phyloP scores from a whole-genome alignment of 1,284 basidiomycete genomes.

The Coriolopsis trogii region DNA sequence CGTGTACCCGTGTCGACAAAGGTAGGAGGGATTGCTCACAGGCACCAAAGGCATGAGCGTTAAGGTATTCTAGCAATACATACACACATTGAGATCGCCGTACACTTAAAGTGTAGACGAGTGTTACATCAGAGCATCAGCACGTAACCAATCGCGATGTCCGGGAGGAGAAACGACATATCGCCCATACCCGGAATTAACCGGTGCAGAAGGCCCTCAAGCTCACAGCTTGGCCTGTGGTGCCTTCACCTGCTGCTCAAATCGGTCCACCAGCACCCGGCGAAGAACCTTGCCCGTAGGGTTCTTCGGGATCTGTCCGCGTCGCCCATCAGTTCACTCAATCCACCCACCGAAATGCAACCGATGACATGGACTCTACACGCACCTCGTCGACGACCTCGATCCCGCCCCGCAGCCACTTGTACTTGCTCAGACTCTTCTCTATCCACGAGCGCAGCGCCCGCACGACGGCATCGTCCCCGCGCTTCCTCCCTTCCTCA shows the following conservation, averaged over 20 bases:
- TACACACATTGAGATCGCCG: too few relatives aligned
- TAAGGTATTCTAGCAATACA: too few relatives aligned
- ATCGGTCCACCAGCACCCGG: slow-evolving; percentile 56
- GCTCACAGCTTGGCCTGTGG: slow-evolving; percentile 20
- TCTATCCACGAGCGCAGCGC: slow-evolving; percentile 62
- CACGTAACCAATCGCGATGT: too few relatives aligned
- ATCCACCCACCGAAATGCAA: too few relatives aligned
- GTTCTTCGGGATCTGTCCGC: slow-evolving; percentile 66
- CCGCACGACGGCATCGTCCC: slow-evolving; percentile 44
- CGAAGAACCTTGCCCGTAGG: slow-evolving; percentile 71
- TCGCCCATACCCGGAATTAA: too few relatives aligned
- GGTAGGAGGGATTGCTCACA: too few relatives aligned
- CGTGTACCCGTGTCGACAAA: too few relatives aligned
- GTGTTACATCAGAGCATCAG: too few relatives aligned
- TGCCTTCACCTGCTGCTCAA: slow-evolving; percentile 40
- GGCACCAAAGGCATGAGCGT: too few relatives aligned
- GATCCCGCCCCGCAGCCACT: slow-evolving; percentile 72
- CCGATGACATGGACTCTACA: not conserved
- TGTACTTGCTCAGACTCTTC: slow-evolving; percentile 66
- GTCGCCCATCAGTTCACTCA: not conserved
- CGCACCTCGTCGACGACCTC: slow-evolving; percentile 62
- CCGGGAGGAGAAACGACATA: too few relatives aligned
- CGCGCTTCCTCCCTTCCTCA: slow-evolving; percentile 48
- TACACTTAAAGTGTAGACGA: too few relatives aligned
- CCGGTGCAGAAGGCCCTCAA: too few relatives aligned